Conservation (phyloP, 2,329 filamentous ascomycete genomes). For the Beauveria scarabaeidicola region DNA sequence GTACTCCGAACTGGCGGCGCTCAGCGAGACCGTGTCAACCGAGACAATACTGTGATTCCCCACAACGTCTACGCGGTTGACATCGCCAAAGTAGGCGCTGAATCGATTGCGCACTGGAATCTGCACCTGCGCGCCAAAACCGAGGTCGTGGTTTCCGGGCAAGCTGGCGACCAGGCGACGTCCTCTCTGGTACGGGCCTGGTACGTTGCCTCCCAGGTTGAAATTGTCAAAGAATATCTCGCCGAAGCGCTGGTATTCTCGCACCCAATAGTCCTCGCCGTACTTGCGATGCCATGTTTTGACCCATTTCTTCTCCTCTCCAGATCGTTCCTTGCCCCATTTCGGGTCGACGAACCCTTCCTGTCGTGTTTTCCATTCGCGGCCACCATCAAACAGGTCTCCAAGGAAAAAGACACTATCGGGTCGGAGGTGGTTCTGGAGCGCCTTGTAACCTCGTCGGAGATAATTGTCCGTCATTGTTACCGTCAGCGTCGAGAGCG, state of each 20-base stretch:
- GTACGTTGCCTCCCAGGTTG: conserved; percentile 46
- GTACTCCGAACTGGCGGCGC: conserved; percentile 53
- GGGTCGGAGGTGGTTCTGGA: conserved; percentile 69
- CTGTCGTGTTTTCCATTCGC: conserved; percentile 77
- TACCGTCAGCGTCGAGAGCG: conserved; percentile 44
- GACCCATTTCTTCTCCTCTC: conserved; percentile 44
- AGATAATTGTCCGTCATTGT: conserved; percentile 82
- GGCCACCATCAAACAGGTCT: conserved; percentile 89
- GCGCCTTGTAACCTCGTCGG: conserved; percentile 66
- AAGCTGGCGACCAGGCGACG: conserved; percentile 75
- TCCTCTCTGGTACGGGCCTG: conserved; percentile 53
- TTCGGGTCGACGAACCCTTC: conserved; percentile 51
- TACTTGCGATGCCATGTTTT: conserved; percentile 67
- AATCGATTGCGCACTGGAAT: conserved; percentile 74
- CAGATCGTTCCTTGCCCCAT: conserved; percentile 46
- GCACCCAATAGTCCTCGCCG: conserved; percentile 73
- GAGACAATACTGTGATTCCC: conserved; percentile 95
- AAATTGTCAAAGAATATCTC: conserved; percentile 71
- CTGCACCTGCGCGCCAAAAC: conserved; percentile 81
- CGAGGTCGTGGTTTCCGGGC: conserved; percentile 91
- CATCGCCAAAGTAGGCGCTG: conserved; percentile 77
- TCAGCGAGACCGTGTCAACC: conserved; percentile 80
- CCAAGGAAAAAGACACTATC: conserved; percentile 88
- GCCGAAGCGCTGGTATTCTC: conserved; percentile 80
- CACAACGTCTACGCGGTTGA: conserved; percentile 84